These are phyloP conservation scores for Persicaria tinctoria DNA, from an alignment of 148 eudicot genomes.

Conservation along the genomic window DNA sequence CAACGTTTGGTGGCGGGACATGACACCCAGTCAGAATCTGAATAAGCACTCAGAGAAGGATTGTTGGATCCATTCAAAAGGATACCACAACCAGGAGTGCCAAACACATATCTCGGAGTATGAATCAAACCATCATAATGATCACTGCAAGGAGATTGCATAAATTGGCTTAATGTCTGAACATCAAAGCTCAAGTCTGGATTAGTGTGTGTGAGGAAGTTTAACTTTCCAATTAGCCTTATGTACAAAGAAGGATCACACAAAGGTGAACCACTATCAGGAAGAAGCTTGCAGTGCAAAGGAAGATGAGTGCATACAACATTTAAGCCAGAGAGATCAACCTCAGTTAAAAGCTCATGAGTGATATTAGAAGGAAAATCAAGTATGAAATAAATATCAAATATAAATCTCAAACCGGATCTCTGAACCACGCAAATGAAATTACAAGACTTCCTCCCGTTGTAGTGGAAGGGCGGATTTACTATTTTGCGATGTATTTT, in stretches of 20 bases:
- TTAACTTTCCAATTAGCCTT: background rate
- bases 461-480: no score
- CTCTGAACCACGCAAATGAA: no score
- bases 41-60: background rate
- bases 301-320: constrained; percentile 1
- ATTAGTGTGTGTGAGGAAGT: background rate
- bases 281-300: background rate
- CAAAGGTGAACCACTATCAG: background rate
- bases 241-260: background rate
- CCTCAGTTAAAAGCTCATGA: no score
- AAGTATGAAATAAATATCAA: no score
- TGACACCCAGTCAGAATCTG: background rate
- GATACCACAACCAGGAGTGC: background rate
- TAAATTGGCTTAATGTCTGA: constrained; percentile 7
- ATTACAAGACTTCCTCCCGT: no score
- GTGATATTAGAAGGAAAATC: no score
- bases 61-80: background rate
- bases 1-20: background rate
- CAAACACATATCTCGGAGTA: background rate
- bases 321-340: no score
- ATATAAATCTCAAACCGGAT: no score
- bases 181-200: background rate
- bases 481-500: no score
- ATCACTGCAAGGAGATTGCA: background rate
- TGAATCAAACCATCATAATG: background rate